A percentile compares a stretch with the other conserved stretches of the same genome.
phyloP scores from a whole-genome alignment of 129 eudicot genomes.

The Ambrosia trifida region DNA sequence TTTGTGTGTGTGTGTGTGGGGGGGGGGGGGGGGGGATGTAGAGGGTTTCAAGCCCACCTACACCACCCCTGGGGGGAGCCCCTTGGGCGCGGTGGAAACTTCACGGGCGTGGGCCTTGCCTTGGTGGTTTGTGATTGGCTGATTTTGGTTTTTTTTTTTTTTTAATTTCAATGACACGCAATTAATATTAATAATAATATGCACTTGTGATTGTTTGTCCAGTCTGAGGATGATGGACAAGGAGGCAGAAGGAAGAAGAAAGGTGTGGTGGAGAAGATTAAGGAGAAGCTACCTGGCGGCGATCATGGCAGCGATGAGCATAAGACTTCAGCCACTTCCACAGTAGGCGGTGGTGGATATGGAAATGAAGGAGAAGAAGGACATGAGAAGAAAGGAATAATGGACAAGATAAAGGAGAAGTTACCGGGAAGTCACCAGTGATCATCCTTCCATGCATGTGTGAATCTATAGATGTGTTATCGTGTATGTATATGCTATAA shows the following conservation, averaged over 20 bases:
- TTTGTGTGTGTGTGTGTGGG: no score
- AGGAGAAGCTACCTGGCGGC: slow-evolving; percentile 58
- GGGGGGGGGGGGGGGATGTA: no score
- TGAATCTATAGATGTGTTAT: not conserved
- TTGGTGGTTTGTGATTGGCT: no score
- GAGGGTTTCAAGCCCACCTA: no score
- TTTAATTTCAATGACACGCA: no score
- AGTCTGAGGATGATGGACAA: slow-evolving; percentile 73
- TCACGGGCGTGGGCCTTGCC: no score
- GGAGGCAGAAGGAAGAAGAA: slow-evolving; percentile 78
- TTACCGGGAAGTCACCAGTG: slow-evolving; percentile 49
- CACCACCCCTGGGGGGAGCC: no score
- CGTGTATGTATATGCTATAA: slow-evolving; percentile 7
- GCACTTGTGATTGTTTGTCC: slow-evolving; percentile 20
- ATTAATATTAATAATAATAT: no score
- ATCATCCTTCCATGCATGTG: not conserved
- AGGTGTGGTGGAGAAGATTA: slow-evolving; percentile 62
- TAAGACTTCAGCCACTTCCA: not conserved
- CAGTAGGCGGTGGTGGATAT: slow-evolving; percentile 22
- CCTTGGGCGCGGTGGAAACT: no score
- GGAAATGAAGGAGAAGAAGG: slow-evolving; percentile 53
- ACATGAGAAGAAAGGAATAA: slow-evolving; percentile 57
- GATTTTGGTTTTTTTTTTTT: no score
- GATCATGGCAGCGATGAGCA: slow-evolving; percentile 38
- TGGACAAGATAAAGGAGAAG: slow-evolving; percentile 74